Conservation (phyloP, 371 early-diverging fungal species). For the Syncephalastrum monosporum region DNA sequence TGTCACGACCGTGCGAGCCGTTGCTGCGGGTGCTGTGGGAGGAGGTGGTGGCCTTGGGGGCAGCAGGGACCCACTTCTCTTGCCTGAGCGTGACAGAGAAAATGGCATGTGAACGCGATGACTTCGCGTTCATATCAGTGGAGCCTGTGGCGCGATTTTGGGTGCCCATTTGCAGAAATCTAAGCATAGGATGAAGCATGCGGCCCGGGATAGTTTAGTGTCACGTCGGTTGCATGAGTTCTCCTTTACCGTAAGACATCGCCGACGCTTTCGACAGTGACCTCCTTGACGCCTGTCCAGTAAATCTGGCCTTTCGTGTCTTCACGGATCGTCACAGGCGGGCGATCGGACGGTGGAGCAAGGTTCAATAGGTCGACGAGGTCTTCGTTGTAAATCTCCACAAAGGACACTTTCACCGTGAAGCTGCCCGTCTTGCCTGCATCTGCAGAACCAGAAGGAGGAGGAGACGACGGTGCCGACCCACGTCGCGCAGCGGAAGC, state of each 20-base stretch:
- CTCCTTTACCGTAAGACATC: constrained; percentile 72
- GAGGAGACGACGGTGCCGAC: constrained; percentile 11
- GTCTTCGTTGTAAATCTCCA: constrained; percentile 99
- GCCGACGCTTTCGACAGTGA: constrained; percentile 67
- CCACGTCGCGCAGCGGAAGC: constrained; percentile 16
- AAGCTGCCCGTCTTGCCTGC: constrained; percentile 33
- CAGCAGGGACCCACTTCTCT: constrained; percentile 53
- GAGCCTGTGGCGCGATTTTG: constrained; percentile 88
- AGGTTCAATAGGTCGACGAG: constrained; percentile 81
- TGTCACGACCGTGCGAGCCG: constrained; percentile 2
- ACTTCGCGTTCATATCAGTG: constrained; percentile 96
- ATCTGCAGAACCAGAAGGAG: constrained; percentile 6
- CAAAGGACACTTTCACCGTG: constrained; percentile 64
- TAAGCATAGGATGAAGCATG: constrained; percentile 7
- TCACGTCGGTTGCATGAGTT: constrained; percentile 1
- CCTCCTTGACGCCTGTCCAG: constrained; percentile 91
- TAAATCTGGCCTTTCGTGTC: constrained; percentile 88
- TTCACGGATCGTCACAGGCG: constrained; percentile 85
- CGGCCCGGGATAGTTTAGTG: not conserved
- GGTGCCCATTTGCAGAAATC: constrained; percentile 78
- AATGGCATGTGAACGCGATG: constrained; percentile 98
- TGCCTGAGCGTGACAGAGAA: constrained; percentile 88
- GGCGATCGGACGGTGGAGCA: constrained; percentile 51
- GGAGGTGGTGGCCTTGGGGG: constrained; percentile 8
- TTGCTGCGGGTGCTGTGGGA: not conserved